Base-by-base conservation (phyloP, 805 yeast species). In the Kodamaea leandrae region DNA sequence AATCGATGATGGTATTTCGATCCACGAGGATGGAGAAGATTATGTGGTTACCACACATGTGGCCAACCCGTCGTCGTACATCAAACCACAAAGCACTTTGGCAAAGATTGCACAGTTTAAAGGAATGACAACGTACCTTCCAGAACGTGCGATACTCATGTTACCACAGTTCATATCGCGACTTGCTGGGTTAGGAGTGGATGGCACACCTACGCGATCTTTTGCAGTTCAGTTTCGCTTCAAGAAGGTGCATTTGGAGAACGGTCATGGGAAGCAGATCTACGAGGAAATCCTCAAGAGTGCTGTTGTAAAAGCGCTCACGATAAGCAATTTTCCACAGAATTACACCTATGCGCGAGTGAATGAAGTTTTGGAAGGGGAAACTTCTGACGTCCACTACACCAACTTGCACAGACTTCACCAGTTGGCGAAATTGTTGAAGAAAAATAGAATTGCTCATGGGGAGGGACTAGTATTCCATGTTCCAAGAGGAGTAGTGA, bases 1-100 rank as follows among this genome's bases (percentile, higher is more conserved):
- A 60, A 84, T 93, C 44, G 99, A 91, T 60, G 99, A 91, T 61
- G 99, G 97, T 35, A 71, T 91, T 19, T 78, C 96, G 1, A 66
- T 91, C 14, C 66, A 66, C 32, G 47, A 45, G 3, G 39, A 55
- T 2, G 52, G 51, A 20, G 47, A 48, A 19, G 54, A 54, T 10
- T 77, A 64, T 49, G 63, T 67, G 7, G 49, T 90, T 4, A 75
- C 82, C 21, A 71, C 88, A 2, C 96, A 85, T 58, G 78, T 91
- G 47, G 97, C 98, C 1, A 89, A 91, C 58, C 97, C 97, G 0
- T 71, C 87, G 0, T 82, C 96, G 0, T 77, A 72, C 47, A 60
- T 86, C 42, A 58, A 55, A 15, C 72, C 72, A 1, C 45, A 51
- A 5, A 67, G 72, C 0, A 47, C 53, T 2, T 47, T 80, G 17